Conservation (phyloP, 2,329 filamentous ascomycete genomes). For the Ascochyta lentis region DNA sequence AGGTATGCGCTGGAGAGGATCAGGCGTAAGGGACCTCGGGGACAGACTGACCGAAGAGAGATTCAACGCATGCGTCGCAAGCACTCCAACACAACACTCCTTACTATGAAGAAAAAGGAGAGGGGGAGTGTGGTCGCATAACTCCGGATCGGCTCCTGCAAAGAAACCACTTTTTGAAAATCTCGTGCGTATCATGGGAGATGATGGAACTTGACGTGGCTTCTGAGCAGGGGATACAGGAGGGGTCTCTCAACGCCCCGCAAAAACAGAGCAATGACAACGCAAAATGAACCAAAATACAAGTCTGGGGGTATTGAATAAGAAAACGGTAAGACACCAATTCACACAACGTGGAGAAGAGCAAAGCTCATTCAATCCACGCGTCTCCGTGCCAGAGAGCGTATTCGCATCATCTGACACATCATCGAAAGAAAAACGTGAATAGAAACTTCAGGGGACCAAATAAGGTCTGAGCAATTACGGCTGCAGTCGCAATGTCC, state of each 20-base stretch:
- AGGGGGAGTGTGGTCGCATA: constrained; percentile 22
- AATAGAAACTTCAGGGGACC: constrained; percentile 43
- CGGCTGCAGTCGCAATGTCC: constrained; percentile 47
- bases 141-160: constrained; percentile 16
- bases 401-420: constrained; percentile 21
- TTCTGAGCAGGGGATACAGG: constrained; percentile 16
- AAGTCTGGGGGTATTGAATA: constrained; percentile 25
- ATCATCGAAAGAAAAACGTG: constrained; percentile 19
- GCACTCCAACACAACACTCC: constrained; percentile 27
- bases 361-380: constrained; percentile 50
- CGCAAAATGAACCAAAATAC: constrained; percentile 44
- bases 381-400: constrained; percentile 44
- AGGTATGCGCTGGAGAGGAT: constrained; percentile 45
- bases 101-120: constrained; percentile 31
- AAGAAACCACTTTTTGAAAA: not conserved
- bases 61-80: constrained; percentile 34
- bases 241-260: constrained; percentile 23
- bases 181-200: constrained; percentile 13
- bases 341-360: constrained; percentile 42
- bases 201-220: constrained; percentile 13
- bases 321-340: constrained; percentile 45
- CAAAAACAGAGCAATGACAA: constrained; percentile 49
- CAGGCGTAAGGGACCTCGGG: constrained; percentile 54
- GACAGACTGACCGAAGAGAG: constrained; percentile 50
- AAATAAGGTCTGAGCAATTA: constrained; percentile 54